phyloP scores from a whole-genome alignment of 495 filamentous ascomycete genomes.

The Hypoxylon trugodes region DNA sequence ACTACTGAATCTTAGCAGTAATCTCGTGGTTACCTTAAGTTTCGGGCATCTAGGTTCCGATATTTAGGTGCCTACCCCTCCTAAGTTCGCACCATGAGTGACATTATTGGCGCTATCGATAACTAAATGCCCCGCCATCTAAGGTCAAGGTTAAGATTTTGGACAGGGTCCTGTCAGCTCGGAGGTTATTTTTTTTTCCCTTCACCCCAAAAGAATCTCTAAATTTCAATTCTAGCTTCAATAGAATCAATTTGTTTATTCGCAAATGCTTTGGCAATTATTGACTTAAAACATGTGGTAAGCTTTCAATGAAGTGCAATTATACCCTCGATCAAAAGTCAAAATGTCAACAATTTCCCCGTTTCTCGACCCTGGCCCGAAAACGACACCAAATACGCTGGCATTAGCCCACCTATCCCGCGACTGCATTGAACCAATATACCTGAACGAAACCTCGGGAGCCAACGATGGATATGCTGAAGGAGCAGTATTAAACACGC shows the following conservation, averaged over 20 bases:
- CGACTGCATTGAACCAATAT: constrained; percentile 78
- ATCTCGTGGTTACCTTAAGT: not conserved
- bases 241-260: not conserved
- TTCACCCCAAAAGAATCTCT: no score
- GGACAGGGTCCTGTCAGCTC: not conserved
- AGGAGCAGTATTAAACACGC: constrained; percentile 87
- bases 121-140: no score
- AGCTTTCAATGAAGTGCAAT: not conserved
- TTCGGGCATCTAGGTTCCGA: not conserved
- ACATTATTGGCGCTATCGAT: no score
- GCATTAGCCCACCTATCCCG: constrained; percentile 85
- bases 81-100: no score
- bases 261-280: not conserved
- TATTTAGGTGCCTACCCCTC: no score
- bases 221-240: not conserved
- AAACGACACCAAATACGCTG: constrained; percentile 64
- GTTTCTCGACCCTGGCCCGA: constrained; percentile 71
- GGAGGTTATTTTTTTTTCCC: not conserved
- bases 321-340: not conserved
- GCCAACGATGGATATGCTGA: constrained; percentile 76
- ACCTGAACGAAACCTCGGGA: constrained; percentile 68
- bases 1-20: not conserved
- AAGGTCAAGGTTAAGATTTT: no score
- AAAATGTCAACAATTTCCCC: constrained; percentile 63
- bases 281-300: not conserved